A percentile compares a stretch with the other conserved stretches of the same genome.
These are phyloP conservation scores for Cyberlindnera xishuangbannaensis DNA, from an alignment of 805 yeast genomes.

Conservation along the genomic window DNA sequence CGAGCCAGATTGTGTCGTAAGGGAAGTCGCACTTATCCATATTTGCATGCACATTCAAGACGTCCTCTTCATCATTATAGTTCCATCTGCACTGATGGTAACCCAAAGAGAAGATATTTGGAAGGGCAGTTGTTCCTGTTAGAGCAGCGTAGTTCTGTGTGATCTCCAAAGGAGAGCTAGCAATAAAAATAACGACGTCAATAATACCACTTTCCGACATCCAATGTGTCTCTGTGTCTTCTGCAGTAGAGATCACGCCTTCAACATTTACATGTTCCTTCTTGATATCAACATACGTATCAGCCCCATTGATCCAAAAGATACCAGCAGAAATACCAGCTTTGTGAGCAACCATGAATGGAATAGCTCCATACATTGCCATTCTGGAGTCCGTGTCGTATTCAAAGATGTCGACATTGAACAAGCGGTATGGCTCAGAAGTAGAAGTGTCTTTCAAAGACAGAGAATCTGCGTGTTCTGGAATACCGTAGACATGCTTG, in stretches of 20 bases:
- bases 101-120: constrained; percentile 74
- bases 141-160: constrained; percentile 56
- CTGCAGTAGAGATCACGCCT: constrained; percentile 4
- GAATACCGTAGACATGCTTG: constrained; percentile 81
- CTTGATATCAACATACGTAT: constrained; percentile 77
- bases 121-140: constrained; percentile 71
- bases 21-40: constrained; percentile 78
- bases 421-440: constrained; percentile 76
- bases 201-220: constrained; percentile 85
- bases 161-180: constrained; percentile 48
- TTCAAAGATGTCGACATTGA: constrained; percentile 92
- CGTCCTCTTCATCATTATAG: constrained; percentile 84
- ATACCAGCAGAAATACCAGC: constrained; percentile 60
- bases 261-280: constrained; percentile 25
- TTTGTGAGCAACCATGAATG: constrained; percentile 71
- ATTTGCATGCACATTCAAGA: constrained; percentile 57
- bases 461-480: constrained; percentile 88
- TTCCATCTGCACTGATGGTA: constrained; percentile 99
- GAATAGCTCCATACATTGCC: constrained; percentile 96
- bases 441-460: constrained; percentile 61
- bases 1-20: constrained; percentile 91
- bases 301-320: constrained; percentile 92
- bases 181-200: constrained; percentile 68
- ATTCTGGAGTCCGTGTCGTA: constrained; percentile 75
- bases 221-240: constrained; percentile 67